These are phyloP conservation scores for Cenococcum geophilum DNA, from an alignment of 495 filamentous ascomycete genomes.

Conservation along the genomic window DNA sequence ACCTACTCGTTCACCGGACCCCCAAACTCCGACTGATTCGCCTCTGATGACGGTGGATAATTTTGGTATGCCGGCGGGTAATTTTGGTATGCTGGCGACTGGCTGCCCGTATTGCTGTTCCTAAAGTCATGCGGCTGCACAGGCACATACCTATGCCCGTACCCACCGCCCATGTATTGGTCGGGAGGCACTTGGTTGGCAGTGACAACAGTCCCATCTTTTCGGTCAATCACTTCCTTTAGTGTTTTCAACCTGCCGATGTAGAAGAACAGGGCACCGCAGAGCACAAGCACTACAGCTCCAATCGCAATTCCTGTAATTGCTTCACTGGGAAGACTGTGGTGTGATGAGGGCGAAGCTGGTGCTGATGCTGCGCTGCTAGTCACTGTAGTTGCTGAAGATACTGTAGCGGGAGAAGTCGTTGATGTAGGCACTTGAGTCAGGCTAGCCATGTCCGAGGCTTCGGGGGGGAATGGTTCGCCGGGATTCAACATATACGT, in stretches of 20 bases:
- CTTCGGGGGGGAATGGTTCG: slow-evolving; percentile 35
- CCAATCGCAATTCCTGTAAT: slow-evolving; percentile 45
- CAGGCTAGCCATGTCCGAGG: not conserved
- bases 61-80: not conserved
- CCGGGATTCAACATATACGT: slow-evolving; percentile 42
- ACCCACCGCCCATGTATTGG: not conserved
- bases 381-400: not conserved
- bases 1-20: not conserved
- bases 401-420: not conserved
- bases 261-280: slow-evolving; percentile 23
- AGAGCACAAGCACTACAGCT: slow-evolving; percentile 25
- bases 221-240: slow-evolving; percentile 16
- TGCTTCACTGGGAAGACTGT: slow-evolving; percentile 37
- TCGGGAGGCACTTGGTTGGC: not conserved
- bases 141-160: not conserved
- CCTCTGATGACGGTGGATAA: not conserved
- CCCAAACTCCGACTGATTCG: not conserved
- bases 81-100: not conserved
- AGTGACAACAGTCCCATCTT: slow-evolving; percentile 10
- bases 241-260: slow-evolving; percentile 8
- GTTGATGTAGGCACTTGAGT: slow-evolving; percentile 16
- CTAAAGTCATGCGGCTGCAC: not conserved
- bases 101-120: not conserved
- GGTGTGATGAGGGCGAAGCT: slow-evolving; percentile 1
- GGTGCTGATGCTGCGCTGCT: slow-evolving; percentile 9